A percentile compares a stretch with the other conserved stretches of the same genome.
phyloP scores from a whole-genome alignment of 441 rosid genomes.

The Adansonia grandidieri region DNA sequence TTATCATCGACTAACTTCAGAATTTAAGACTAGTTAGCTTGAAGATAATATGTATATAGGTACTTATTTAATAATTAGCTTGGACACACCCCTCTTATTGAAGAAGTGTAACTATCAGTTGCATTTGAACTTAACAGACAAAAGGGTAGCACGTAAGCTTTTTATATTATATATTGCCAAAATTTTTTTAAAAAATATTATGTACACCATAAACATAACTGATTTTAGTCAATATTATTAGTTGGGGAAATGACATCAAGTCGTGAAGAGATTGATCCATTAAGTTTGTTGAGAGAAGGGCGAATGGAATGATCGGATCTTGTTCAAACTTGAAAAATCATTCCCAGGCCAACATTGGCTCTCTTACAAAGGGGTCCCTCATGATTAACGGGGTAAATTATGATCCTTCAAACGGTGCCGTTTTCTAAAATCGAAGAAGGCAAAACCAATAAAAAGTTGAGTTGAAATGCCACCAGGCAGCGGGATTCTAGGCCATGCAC shows the following conservation, averaged over 20 bases:
- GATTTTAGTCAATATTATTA: not conserved
- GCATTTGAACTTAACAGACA: not conserved
- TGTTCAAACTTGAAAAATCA: constrained; percentile 17
- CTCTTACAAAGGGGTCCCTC: not conserved
- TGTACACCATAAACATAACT: too few species aligned
- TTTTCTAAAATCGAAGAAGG: not conserved
- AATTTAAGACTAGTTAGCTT: not conserved
- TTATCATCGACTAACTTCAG: not conserved
- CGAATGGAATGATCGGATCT: constrained; percentile 16
- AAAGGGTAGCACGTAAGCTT: not conserved
- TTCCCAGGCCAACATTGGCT: constrained; percentile 13
- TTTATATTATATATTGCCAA: too few species aligned
- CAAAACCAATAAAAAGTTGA: not conserved
- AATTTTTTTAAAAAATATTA: too few species aligned
- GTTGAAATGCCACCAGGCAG: constrained; percentile 6
- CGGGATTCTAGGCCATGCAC: constrained; percentile 32
- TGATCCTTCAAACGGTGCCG: not conserved
- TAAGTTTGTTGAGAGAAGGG: constrained; percentile 18
- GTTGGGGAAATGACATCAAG: constrained; percentile 3
- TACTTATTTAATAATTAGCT: not conserved
- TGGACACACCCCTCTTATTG: not conserved
- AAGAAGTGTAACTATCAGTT: not conserved
- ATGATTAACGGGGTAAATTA: too few species aligned
- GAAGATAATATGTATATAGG: not conserved
- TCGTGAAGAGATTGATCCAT: constrained; percentile 12